Evolutionary conservation across 129 eudicot species (phyloP).

Genomic region (Centella asiatica): DNA sequence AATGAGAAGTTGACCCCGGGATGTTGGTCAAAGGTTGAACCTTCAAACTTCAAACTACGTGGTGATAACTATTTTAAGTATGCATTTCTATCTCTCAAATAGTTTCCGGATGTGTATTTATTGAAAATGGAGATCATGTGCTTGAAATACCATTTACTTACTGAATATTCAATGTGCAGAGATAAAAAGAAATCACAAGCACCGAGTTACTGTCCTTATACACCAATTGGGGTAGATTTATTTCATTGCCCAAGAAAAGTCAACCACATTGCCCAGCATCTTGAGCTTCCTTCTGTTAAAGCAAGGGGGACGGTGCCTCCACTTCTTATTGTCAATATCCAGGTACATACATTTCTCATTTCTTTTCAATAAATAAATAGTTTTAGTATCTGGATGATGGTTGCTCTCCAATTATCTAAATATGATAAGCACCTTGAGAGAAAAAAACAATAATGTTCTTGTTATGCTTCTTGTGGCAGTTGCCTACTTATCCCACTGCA

Average conservation of each 20-base stretch:
- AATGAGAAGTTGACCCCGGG: slow-evolving; percentile 55
- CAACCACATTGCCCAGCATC: slow-evolving; percentile 79
- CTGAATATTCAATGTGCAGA: slow-evolving; percentile 33
- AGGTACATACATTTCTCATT: slow-evolving; percentile 31
- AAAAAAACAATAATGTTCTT: no score
- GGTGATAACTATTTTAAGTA: slow-evolving; percentile 77
- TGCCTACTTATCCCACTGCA: slow-evolving; percentile 78
- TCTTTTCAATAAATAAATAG: background rate
- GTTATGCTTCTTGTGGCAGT: slow-evolving; percentile 28
- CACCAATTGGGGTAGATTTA: slow-evolving; percentile 76
- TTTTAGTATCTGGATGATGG: background rate
- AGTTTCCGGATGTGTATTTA: background rate
- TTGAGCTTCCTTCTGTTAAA: slow-evolving; percentile 68
- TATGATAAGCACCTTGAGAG: no score
- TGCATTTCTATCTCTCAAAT: background rate
- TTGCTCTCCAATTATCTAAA: background rate
- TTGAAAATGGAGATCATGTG: background rate
- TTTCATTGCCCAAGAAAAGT: slow-evolving; percentile 63
- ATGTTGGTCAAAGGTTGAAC: slow-evolving; percentile 76
- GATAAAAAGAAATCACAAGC: slow-evolving; percentile 79
- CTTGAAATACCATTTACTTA: background rate
- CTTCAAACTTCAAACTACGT: slow-evolving; percentile 72
- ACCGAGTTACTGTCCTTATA: slow-evolving; percentile 58
- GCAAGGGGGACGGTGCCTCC: slow-evolving; percentile 51
- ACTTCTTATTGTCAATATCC: slow-evolving; percentile 81